A percentile compares a stretch with the other conserved stretches of the same genome.
These are phyloP conservation scores for Mycena amicta DNA, from an alignment of 768 basidiomycete species.

Conservation along the genomic window DNA sequence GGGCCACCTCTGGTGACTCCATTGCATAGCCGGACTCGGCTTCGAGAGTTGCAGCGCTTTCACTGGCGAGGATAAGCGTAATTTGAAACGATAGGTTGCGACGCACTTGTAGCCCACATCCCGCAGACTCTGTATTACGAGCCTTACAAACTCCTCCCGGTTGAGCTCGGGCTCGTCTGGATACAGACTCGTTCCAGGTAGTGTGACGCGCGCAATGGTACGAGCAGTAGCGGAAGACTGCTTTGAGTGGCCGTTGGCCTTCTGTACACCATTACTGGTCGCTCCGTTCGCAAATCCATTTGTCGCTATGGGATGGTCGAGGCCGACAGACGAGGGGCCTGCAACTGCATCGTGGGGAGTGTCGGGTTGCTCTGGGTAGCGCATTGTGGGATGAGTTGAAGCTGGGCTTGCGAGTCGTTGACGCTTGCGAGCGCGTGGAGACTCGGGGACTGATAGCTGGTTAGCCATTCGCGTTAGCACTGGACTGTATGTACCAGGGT, in stretches of 20 bases:
- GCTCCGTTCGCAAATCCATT: conserved; percentile 43
- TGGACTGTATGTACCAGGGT: neutral
- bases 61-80: conserved; percentile 47
- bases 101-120: conserved; percentile 81
- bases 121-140: conserved; percentile 85
- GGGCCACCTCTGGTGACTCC: conserved; percentile 74
- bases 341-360: conserved; percentile 49
- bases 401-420: conserved; percentile 57
- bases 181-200: conserved; percentile 76
- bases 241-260: conserved; percentile 42
- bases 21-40: conserved; percentile 90
- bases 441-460: conserved; percentile 44
- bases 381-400: conserved; percentile 48
- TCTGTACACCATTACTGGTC: conserved; percentile 53
- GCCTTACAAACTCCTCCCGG: conserved; percentile 87
- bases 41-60: conserved; percentile 86
- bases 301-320: conserved; percentile 37
- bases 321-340: conserved; percentile 52
- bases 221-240: conserved; percentile 16
- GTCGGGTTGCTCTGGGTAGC: conserved; percentile 48
- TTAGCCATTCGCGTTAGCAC: neutral
- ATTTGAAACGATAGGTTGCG: conserved; percentile 7
- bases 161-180: conserved; percentile 72
- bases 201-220: conserved; percentile 59
- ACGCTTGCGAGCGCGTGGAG: conserved; percentile 66